Evolutionary conservation across 768 basidiomycete genomes (phyloP), one percentile per base, ranked within the genome.

Genomic region (Lactifluus subvellereus): DNA sequence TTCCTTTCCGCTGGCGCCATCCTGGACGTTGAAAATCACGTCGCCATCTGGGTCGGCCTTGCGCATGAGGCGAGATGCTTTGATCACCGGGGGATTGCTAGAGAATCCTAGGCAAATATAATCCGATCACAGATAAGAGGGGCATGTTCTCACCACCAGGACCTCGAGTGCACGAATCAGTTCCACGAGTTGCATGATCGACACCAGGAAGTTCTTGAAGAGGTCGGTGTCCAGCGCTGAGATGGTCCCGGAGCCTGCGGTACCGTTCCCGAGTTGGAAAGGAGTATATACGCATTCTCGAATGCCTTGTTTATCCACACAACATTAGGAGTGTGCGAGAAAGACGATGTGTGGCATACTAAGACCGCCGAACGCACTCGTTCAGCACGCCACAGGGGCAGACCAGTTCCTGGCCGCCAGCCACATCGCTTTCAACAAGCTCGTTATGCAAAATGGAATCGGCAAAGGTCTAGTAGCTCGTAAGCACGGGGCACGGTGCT

Each of bases 11-110:
- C 43, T 30, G 50, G 18, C 61, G 56, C 56, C 56, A 62, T 18
- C 61, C 61, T 6, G 61, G 16, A 62, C 61, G 27, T 62, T 62
- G 43, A 62, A 51, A 18, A 62, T 62, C 22, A 62, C 61, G 42
- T 62, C 61, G 35, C 53, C 61, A 4, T 62, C 61, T 6, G 45
- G 49, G 48, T 45, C 49, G 1, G 40, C 20, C 38, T n/a, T 56
- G 48, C 10, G 38, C 30, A 10, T 5, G 38, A 18, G 42, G 7
- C 13, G 35, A 22, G 55, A n/a, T 0, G 35, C 13, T 13, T 37
- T 57, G 50, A 52, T 38, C 7, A 47, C 55, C 7, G 61, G 22
- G 22, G 35, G 50, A 16, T 47, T 11, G 42, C 55, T 1, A 57
- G n/a, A 22, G 50, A n/a, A 22, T 62, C 55, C 61, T 62, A 20